phyloP scores from a whole-genome alignment of 2,329 filamentous ascomycete species.

The Kalmusia sp. region DNA sequence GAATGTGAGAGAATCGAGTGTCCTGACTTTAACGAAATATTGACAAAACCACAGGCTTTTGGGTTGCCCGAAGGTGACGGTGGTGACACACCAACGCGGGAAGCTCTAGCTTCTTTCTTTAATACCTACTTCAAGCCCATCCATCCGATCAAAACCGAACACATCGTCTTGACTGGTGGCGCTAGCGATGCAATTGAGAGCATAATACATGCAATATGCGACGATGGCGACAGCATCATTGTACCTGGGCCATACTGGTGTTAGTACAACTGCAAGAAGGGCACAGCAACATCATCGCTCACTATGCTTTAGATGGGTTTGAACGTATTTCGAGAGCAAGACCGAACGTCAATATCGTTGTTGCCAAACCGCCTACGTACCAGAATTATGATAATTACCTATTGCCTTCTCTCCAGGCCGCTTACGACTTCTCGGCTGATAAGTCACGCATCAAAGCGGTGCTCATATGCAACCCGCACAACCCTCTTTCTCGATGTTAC shows the following conservation, averaged over 20 bases:
- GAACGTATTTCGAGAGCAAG: slow-evolving; percentile 24
- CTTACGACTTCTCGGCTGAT: slow-evolving; percentile 36
- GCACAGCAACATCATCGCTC: background rate
- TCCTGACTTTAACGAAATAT: background rate
- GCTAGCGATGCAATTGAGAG: slow-evolving; percentile 35
- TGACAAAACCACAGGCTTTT: slow-evolving; percentile 24
- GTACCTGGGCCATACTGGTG: slow-evolving; percentile 41
- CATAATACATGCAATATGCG: slow-evolving; percentile 35
- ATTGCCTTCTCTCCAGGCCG: slow-evolving; percentile 36
- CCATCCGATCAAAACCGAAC: slow-evolving; percentile 31
- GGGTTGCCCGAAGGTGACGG: slow-evolving; percentile 22
- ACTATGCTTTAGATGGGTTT: slow-evolving; percentile 28
- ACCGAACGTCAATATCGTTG: slow-evolving; percentile 33
- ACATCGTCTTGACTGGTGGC: slow-evolving; percentile 37
- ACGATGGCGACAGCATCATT: slow-evolving; percentile 40
- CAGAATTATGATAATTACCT: slow-evolving; percentile 41
- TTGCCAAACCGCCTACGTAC: slow-evolving; percentile 36
- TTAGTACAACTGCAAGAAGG: slow-evolving; percentile 17
- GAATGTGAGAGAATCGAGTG: slow-evolving; percentile 17
- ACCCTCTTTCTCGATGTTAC: slow-evolving; percentile 36
- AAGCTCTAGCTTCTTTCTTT: slow-evolving; percentile 36
- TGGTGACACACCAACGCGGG: slow-evolving; percentile 25
- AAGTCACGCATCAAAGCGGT: slow-evolving; percentile 40
- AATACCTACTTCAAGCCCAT: slow-evolving; percentile 35
- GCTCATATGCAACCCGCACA: slow-evolving; percentile 37